Evolutionary conservation across 768 basidiomycete species (phyloP), one percentile per base, ranked within the genome.

Genomic region (Mycena rosella): DNA sequence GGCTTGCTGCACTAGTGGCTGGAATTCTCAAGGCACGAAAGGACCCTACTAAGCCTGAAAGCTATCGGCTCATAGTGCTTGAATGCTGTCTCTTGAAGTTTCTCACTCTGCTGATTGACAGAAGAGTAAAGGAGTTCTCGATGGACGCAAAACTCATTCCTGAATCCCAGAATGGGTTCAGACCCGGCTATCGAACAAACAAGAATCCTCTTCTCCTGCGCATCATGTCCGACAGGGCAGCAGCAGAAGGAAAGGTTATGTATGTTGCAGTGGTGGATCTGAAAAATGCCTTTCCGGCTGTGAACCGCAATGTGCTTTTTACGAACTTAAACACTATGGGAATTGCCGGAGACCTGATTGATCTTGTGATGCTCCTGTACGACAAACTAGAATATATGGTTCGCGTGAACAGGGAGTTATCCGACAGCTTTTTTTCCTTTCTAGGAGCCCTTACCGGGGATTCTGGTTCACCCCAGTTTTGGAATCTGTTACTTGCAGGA

Each of bases 161-260:
- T 0, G 61, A 59, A 2, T 74, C 75, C 0, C 80, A 80, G 59
- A 80, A 78, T 59, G 77, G 79, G 0, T 80, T 80, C 52, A 59
- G 77, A 3, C 47, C 53, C 0, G 70, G 69, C 0, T 74, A 70
- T 34, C 73, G 76, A 2, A 80, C 78, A 1, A 74, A 75, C 58
- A 74, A 79, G 63, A 79, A 79, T 63, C 67, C 65, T 8, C 74
- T 74, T 30, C 67, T 78, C n/a, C 72, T 78, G 1, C 63, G 73
- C 0, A 68, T 65, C 29, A 72, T 74, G 20, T 70, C 73, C 15
- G 76, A 77, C 6, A 56, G 56, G 26, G 75, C 75, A n/a, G 47
- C 60, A 29, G 68, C 65, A 5, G 44, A 63, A 20, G 59, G 60
- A 2, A 72, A 68, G 29, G 49, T 59, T 5, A 42, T 62, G 42